Percentiles rank a stretch among this genome's conserved stretches.
These are phyloP conservation scores for Pythium dissotocum DNA, from an alignment of 352 stramenopile genomes.

Conservation along the genomic window DNA sequence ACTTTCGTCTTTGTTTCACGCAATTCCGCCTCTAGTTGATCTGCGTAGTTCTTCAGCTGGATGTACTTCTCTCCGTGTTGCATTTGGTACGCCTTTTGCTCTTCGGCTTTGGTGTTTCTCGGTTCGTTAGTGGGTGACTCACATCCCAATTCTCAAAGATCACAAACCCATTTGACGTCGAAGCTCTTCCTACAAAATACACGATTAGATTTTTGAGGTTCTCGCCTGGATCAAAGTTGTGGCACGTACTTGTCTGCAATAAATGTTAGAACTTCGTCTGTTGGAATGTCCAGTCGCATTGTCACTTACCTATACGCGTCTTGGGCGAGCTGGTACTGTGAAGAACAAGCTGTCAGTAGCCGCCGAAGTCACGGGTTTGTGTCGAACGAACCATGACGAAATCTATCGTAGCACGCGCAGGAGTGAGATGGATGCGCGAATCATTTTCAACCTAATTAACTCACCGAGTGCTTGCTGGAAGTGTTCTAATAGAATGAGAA, in stretches of 20 bases:
- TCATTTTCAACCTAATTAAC: not conserved
- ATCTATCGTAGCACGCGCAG: slow-evolving; percentile 32
- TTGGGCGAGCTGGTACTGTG: slow-evolving; percentile 83
- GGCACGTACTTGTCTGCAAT: slow-evolving; percentile 47
- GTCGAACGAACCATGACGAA: slow-evolving; percentile 63
- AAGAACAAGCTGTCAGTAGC: slow-evolving; percentile 8
- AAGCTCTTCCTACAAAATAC: slow-evolving; percentile 53
- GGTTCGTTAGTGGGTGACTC: not conserved
- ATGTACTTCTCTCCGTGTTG: slow-evolving; percentile 88
- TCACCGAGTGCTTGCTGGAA: slow-evolving; percentile 74
- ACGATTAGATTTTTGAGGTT: not conserved
- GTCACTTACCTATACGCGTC: slow-evolving; percentile 66
- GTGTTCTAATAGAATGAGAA: slow-evolving; percentile 41
- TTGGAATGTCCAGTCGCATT: not conserved
- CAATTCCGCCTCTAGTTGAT: slow-evolving; percentile 82
- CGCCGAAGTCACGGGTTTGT: no score
- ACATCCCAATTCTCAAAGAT: not conserved
- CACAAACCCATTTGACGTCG: slow-evolving; percentile 67
- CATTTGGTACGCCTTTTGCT: slow-evolving; percentile 77
- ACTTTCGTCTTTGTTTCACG: slow-evolving; percentile 83
- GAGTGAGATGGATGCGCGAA: no score
- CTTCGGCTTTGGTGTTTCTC: slow-evolving; percentile 46
- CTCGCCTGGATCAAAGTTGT: not conserved
- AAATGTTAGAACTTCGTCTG: not conserved
- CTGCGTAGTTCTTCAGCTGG: slow-evolving; percentile 84